These are phyloP conservation scores for Guyanaporus albipodus DNA, from an alignment of 768 basidiomycete genomes.

Conservation along the genomic window DNA sequence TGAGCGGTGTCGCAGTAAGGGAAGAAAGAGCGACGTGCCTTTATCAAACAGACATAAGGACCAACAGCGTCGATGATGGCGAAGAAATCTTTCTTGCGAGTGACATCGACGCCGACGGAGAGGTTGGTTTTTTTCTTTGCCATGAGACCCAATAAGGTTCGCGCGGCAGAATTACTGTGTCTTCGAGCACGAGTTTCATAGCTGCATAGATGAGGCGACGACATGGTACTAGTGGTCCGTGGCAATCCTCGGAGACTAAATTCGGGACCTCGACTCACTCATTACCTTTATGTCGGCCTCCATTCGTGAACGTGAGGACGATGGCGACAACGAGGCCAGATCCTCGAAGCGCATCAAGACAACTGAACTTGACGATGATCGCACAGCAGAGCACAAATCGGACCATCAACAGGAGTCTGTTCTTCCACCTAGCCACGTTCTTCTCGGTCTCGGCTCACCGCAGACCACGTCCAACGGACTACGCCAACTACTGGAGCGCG, in stretches of 20 bases:
- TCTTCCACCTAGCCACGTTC: constrained; percentile 71
- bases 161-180: constrained; percentile 74
- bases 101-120: constrained; percentile 94
- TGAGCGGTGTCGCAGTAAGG: constrained; percentile 18
- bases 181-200: constrained; percentile 59
- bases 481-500: constrained; percentile 62
- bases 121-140: constrained; percentile 88
- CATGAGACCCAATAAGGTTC: constrained; percentile 73
- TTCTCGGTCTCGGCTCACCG: constrained; percentile 58
- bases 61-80: constrained; percentile 86
- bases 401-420: constrained; percentile 24
- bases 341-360: constrained; percentile 39
- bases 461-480: constrained; percentile 47
- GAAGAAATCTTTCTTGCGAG: constrained; percentile 71
- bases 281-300: constrained; percentile 25
- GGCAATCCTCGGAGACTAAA: background rate
- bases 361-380: constrained; percentile 17
- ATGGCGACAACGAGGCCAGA: constrained; percentile 35
- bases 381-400: background rate
- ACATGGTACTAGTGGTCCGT: constrained; percentile 13
- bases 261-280: background rate
- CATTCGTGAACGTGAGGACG: constrained; percentile 51
- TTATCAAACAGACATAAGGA: constrained; percentile 88
- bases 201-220: constrained; percentile 42
- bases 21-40: constrained; percentile 48